Percentiles rank a stretch among this genome's conserved stretches.
Conservation (phyloP, 2,329 filamentous ascomycete genomes). For the Polychaeton citri region DNA sequence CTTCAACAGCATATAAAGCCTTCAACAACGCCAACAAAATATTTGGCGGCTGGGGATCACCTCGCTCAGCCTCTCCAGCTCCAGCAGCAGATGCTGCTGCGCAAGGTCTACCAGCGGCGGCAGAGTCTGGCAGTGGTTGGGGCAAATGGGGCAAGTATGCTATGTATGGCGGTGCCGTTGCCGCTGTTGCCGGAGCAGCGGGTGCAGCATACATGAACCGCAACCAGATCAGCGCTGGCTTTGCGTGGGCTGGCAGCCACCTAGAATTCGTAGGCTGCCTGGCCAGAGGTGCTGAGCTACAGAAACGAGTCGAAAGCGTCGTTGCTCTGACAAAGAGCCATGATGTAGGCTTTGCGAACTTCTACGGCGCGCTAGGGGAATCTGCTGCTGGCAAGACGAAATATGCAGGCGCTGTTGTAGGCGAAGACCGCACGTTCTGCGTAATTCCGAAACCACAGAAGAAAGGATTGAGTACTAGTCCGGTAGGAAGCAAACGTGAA, state of each 20-base stretch:
- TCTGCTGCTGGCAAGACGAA: constrained; percentile 38
- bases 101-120: constrained; percentile 17
- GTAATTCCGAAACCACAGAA: constrained; percentile 51
- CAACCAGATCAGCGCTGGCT: constrained; percentile 63
- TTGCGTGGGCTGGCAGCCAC: constrained; percentile 75
- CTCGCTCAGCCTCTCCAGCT: constrained; percentile 10
- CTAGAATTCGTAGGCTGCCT: constrained; percentile 88
- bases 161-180: constrained; percentile 69
- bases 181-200: constrained; percentile 67
- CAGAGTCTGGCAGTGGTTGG: constrained; percentile 40
- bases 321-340: constrained; percentile 51
- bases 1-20: constrained; percentile 54
- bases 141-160: constrained; percentile 74
- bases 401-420: constrained; percentile 45
- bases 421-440: constrained; percentile 74
- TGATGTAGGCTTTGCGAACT: constrained; percentile 65
- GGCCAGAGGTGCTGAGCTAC: constrained; percentile 68
- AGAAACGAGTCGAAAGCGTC: constrained; percentile 57
- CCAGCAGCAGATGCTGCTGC: constrained; percentile 10
- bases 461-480: constrained; percentile 12
- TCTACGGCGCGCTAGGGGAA: constrained; percentile 73
- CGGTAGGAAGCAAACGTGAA: constrained; percentile 13
- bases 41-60: constrained; percentile 35
- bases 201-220: constrained; percentile 78
- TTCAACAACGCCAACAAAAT: constrained; percentile 49